Conservation (phyloP, 1,284 basidiomycete genomes). For the Marasmius oreades region DNA sequence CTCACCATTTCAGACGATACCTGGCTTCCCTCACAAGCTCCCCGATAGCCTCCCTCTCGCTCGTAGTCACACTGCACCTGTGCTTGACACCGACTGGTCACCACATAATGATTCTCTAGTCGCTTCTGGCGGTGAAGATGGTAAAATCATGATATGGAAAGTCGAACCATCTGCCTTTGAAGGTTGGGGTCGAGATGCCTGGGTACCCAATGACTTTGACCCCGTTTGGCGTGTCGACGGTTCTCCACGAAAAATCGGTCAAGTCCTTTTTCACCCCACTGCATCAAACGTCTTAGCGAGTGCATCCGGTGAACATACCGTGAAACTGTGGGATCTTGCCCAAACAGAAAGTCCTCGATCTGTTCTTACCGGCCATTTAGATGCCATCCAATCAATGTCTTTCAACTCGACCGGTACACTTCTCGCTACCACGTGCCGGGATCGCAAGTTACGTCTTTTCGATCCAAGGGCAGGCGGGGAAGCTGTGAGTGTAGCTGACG, state of each 20-base stretch:
- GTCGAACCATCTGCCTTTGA: constrained; percentile 71
- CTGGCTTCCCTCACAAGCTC: constrained; percentile 72
- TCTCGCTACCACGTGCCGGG: constrained; percentile 80
- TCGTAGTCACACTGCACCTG: constrained; percentile 78
- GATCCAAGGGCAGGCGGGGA: constrained; percentile 82
- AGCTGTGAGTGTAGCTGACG: constrained; percentile 79
- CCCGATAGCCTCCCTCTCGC: constrained; percentile 93
- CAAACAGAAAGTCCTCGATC: constrained; percentile 60
- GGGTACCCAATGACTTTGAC: constrained; percentile 81
- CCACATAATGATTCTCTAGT: constrained; percentile 92
- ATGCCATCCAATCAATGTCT: constrained; percentile 84
- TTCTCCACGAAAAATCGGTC: constrained; percentile 85
- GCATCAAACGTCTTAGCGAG: constrained; percentile 85
- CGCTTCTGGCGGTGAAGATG: constrained; percentile 91
- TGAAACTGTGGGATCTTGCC: constrained; percentile 91
- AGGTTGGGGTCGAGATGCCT: constrained; percentile 84
- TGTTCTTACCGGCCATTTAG: constrained; percentile 75
- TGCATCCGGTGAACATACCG: constrained; percentile 84
- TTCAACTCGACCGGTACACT: constrained; percentile 85
- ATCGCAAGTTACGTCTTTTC: constrained; percentile 90
- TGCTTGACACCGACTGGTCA: constrained; percentile 97
- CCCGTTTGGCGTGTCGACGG: constrained; percentile 76
- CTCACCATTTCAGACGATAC: constrained; percentile 61
- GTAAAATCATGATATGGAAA: constrained; percentile 89
- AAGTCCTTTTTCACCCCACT: constrained; percentile 93